phyloP scores from a whole-genome alignment of 2,329 filamentous ascomycete genomes.

The Fusarium phyllophilum region DNA sequence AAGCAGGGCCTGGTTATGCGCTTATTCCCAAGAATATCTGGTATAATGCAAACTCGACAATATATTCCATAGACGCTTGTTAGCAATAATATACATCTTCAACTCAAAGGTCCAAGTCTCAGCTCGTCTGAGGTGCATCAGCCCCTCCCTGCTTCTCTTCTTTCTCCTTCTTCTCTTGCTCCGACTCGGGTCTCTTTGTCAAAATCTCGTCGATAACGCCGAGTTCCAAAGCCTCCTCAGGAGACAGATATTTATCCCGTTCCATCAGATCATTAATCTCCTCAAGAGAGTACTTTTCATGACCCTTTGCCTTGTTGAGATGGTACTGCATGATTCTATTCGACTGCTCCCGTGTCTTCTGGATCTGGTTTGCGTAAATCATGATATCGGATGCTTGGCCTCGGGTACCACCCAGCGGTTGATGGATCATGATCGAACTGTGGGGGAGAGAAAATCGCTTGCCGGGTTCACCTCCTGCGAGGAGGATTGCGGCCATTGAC shows the following conservation, averaged over 20 bases:
- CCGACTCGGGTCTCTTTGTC: constrained; percentile 64
- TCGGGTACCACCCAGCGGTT: constrained; percentile 80
- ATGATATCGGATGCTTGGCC: constrained; percentile 83
- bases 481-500: constrained; percentile 90
- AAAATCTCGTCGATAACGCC: constrained; percentile 94
- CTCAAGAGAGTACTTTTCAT: constrained; percentile 80
- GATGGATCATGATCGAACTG: constrained; percentile 95
- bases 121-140: constrained; percentile 25
- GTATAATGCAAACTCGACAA: background rate
- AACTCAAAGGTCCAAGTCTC: background rate
- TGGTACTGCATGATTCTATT: constrained; percentile 92
- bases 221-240: constrained; percentile 86
- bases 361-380: constrained; percentile 97
- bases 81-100: background rate
- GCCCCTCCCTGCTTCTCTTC: constrained; percentile 38
- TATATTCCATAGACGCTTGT: background rate
- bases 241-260: constrained; percentile 92
- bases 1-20: background rate
- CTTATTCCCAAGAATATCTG: background rate
- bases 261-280: constrained; percentile 97
- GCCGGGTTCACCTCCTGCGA: constrained; percentile 85
- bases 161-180: constrained; percentile 49
- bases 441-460: constrained; percentile 93
- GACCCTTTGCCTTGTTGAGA: constrained; percentile 78
- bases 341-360: constrained; percentile 83